phyloP scores from a whole-genome alignment of 371 early-diverging fungal species.

The Apophysomyces trapeziformis region DNA sequence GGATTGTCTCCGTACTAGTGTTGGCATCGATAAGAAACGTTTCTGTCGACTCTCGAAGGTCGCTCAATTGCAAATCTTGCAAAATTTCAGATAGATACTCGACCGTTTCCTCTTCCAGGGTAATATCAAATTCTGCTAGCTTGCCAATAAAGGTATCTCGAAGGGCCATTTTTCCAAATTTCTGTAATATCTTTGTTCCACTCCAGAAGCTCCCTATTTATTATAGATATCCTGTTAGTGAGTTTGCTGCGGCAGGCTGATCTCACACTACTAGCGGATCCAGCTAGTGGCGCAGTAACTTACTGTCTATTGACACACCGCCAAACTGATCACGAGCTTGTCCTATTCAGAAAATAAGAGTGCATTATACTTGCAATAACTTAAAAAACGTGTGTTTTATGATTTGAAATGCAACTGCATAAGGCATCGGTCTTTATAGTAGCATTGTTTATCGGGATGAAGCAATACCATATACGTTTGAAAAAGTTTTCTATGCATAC shows the following conservation, averaged over 20 bases:
- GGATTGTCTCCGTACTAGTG: slow-evolving; percentile 46
- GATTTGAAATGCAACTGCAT: no score
- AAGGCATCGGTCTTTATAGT: no score
- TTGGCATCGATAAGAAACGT: slow-evolving; percentile 70
- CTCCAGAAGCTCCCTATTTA: background rate
- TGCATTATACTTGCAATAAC: no score
- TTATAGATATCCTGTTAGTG: background rate
- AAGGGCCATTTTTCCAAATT: background rate
- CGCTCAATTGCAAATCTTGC: slow-evolving; percentile 6
- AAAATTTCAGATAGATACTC: slow-evolving; percentile 13
- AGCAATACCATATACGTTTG: no score
- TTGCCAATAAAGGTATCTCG: background rate
- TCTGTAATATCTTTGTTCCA: background rate
- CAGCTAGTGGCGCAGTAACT: background rate
- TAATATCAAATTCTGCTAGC: background rate
- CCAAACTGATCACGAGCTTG: no score
- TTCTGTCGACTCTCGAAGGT: slow-evolving; percentile 67
- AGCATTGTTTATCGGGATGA: no score
- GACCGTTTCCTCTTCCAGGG: slow-evolving; percentile 9
- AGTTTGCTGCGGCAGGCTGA: background rate
- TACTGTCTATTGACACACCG: no score
- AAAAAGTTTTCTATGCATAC: no score
- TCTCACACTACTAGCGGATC: background rate
- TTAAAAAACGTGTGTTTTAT: no score
- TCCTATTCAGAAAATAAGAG: no score